Conservation (phyloP, 163 green algal genomes). For the Chloroidium sp. region DNA sequence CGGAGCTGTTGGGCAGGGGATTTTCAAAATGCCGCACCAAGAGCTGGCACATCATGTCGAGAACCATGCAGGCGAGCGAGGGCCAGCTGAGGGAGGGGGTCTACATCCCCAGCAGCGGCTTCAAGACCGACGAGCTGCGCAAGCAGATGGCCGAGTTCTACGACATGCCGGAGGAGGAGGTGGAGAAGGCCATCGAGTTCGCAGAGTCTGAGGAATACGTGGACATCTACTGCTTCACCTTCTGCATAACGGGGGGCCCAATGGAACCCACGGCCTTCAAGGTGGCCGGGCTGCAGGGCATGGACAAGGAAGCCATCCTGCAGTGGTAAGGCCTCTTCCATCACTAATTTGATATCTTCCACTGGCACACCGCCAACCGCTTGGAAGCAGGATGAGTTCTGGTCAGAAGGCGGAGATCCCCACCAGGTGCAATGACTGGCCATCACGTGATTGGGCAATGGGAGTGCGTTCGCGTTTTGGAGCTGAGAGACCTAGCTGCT, state of each 20-base stretch:
- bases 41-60: no score
- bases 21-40: no score
- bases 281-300: neutral
- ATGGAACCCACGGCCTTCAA: neutral
- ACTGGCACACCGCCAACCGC: no score
- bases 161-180: neutral
- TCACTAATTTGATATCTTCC: no score
- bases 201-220: neutral
- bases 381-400: no score
- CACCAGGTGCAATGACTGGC: no score
- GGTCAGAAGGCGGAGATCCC: no score
- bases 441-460: no score
- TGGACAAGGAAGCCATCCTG: neutral
- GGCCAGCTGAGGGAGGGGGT: neutral
- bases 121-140: neutral
- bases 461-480: no score
- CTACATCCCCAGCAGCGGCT: neutral
- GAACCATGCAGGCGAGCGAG: no score
- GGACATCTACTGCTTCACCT: neutral
- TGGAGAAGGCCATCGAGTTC: neutral
- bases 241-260: neutral
- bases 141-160: neutral
- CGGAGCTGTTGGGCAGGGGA: no score
- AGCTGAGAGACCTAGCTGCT: no score
- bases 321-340: neutral